Evolutionary conservation across 805 yeast genomes (phyloP).

Genomic region (Saccharomycopsis vini): DNA sequence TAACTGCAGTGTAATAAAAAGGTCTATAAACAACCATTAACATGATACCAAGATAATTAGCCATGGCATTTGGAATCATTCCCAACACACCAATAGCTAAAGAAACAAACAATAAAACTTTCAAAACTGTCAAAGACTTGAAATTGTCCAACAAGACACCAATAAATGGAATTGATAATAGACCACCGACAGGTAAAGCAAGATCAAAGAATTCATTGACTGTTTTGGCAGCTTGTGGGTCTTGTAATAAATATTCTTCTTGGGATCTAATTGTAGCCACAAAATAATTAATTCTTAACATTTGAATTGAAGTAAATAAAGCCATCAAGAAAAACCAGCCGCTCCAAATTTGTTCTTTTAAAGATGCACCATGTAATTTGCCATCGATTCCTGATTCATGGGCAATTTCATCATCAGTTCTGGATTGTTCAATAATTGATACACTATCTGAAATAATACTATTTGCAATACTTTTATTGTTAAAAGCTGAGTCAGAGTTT

Average conservation of each 20-base stretch:
- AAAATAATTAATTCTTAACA: slow-evolving; percentile 87
- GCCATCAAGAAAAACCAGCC: slow-evolving; percentile 78
- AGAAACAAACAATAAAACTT: slow-evolving; percentile 45
- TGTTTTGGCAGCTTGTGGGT: slow-evolving; percentile 38
- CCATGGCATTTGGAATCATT: slow-evolving; percentile 36
- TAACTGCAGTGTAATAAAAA: slow-evolving; percentile 84
- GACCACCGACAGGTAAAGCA: slow-evolving; percentile 84
- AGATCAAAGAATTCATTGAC: slow-evolving; percentile 74
- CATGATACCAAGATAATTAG: slow-evolving; percentile 61
- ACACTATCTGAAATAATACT: slow-evolving; percentile 13
- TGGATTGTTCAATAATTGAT: slow-evolving; percentile 15
- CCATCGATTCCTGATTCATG: slow-evolving; percentile 15
- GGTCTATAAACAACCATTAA: slow-evolving; percentile 80
- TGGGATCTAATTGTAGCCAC: slow-evolving; percentile 85
- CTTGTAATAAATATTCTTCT: slow-evolving; percentile 60
- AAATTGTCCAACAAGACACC: slow-evolving; percentile 72
- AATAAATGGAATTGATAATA: slow-evolving; percentile 77
- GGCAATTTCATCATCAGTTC: slow-evolving; percentile 11
- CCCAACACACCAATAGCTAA: slow-evolving; percentile 65
- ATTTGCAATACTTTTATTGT: slow-evolving; percentile 1
- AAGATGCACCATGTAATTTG: slow-evolving; percentile 16
- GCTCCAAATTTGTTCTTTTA: slow-evolving; percentile 35
- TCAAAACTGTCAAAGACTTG: slow-evolving; percentile 49
- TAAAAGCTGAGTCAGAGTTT: not conserved
- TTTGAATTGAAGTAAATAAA: slow-evolving; percentile 72